Evolutionary conservation across 2,329 filamentous ascomycete species (phyloP), one percentile per base, ranked within the genome.

Genomic region (Fusarium floridanum): DNA sequence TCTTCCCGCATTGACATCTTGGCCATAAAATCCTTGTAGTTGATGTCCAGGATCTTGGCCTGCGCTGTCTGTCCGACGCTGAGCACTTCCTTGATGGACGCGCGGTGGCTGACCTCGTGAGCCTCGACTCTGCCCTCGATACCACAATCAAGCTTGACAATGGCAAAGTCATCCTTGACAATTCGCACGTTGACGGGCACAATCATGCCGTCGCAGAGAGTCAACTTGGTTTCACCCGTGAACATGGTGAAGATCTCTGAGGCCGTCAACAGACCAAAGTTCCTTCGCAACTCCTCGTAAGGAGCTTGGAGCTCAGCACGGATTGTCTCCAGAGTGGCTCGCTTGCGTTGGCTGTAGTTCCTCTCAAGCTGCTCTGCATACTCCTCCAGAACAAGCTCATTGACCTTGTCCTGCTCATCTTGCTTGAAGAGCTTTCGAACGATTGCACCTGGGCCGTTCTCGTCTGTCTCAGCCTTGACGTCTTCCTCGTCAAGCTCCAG

Each of bases 401-500:
- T 98, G 80, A 99, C 95, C 80, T 95, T 94, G 79, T 98, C 96
- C 78, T 97, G 94, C 75, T 95, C 93, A 57, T 98, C 94, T 66
- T 98, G 95, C 80, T 95, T 94, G 82, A 99, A 94, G n/a, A 99
- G 91, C 83, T 96, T 97, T 72, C 95, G 92, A 64, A 99, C 94
- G 76, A 98, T 95, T 9, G 96, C 97, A 17, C 94, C 95, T 0
- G 93, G 88, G 1, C 97, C 97, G 73, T 95, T 94, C 80, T 98
- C 95, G 75, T 97, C 94, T 6, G 93, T 93, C 84, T 98, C 95
- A 2, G 94, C 95, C 83, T 98, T 97, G 81, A 99, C 95, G 79
- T 99, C 97, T 85, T 99, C 97, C 84, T 99, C 97, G 77, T 99
- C 97, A 76, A 99, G 88, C 81, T 98, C 96, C 57, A 99, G 87